These are phyloP conservation scores for Suillus fuscotomentosus DNA, from an alignment of 768 basidiomycete species.

Conservation along the genomic window DNA sequence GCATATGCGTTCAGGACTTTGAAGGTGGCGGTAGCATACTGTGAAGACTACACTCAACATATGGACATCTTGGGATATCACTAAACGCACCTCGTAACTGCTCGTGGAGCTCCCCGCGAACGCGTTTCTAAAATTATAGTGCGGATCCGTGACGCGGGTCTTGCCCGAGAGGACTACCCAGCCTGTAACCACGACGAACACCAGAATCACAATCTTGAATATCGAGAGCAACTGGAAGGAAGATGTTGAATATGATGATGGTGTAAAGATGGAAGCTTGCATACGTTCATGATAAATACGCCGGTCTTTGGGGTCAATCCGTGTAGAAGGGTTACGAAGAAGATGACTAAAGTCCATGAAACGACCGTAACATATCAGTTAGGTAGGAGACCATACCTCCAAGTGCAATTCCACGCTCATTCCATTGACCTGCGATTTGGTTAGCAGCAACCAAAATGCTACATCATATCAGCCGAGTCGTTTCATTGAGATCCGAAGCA, in stretches of 20 bases:
- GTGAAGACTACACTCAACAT: neutral
- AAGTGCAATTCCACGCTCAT: conserved; percentile 56
- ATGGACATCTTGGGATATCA: neutral
- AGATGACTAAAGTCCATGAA: conserved; percentile 37
- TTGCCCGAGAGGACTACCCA: conserved; percentile 61
- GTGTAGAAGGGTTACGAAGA: conserved; percentile 50
- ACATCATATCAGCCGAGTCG: neutral
- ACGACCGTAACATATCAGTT: neutral
- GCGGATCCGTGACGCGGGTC: conserved; percentile 55
- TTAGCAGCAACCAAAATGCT: conserved; percentile 52
- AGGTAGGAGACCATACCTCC: conserved; percentile 36
- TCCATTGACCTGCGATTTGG: conserved; percentile 41
- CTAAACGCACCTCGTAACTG: conserved; percentile 41
- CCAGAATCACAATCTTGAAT: conserved; percentile 53
- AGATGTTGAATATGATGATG: neutral
- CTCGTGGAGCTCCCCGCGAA: conserved; percentile 57
- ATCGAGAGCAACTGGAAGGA: conserved; percentile 40
- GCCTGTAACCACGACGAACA: conserved; percentile 57
- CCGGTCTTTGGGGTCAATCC: conserved; percentile 50
- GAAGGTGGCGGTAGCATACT: conserved; percentile 63
- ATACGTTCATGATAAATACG: conserved; percentile 54
- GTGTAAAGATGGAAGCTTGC: conserved; percentile 4
- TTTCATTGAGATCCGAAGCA: neutral
- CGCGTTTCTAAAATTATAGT: conserved; percentile 53
- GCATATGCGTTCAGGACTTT: conserved; percentile 49